Percentiles rank a stretch among this genome's conserved stretches.
phyloP scores from a whole-genome alignment of 139 green algal species.

The Coelastrella sp. region DNA sequence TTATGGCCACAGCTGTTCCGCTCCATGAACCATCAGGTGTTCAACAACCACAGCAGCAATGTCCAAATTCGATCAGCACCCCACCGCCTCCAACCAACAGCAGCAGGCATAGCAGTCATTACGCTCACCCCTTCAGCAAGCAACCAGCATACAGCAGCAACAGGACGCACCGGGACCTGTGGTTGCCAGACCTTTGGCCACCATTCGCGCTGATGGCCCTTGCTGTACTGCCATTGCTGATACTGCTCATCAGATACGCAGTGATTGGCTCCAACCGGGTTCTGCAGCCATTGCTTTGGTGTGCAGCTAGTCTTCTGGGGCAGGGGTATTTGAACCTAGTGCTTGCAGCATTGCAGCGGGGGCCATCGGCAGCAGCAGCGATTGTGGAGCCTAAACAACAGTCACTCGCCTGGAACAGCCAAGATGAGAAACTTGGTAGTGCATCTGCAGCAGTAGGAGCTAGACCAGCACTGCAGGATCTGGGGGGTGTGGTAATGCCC shows the following conservation, averaged over 20 bases:
- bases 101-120: constrained; percentile 5
- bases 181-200: not conserved
- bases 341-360: not conserved
- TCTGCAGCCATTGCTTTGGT: not conserved
- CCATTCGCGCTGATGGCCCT: not conserved
- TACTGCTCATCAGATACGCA: not conserved
- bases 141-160: constrained; percentile 3
- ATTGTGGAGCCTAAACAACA: not conserved
- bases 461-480: not conserved
- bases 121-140: not conserved
- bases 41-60: constrained; percentile 7
- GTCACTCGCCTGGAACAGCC: no score
- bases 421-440: not conserved
- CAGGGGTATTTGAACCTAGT: constrained; percentile 12
- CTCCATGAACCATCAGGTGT: no score
- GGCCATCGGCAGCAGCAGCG: not conserved
- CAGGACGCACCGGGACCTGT: no score
- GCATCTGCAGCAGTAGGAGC: not conserved
- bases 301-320: not conserved
- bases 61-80: not conserved
- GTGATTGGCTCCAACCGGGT: not conserved
- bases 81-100: not conserved
- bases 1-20: no score
- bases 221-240: not conserved
- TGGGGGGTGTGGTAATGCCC: not conserved